A percentile compares a stretch with the other conserved stretches of the same genome.
Evolutionary conservation across 169 alveolate genomes (phyloP).

Genomic region (Fabrea salina): DNA sequence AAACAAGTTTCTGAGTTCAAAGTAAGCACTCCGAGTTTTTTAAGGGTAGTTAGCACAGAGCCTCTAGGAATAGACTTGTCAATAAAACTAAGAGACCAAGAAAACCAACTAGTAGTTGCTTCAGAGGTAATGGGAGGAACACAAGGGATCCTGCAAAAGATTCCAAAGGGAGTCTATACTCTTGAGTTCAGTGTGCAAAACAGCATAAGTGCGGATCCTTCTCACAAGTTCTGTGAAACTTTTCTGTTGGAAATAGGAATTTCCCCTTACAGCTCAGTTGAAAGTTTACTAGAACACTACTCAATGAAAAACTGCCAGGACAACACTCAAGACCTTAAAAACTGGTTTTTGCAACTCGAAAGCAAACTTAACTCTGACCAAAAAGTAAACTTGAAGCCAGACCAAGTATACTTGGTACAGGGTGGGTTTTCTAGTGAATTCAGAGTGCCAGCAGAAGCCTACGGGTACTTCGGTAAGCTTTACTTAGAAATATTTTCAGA

Average conservation of each 20-base stretch:
- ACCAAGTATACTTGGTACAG: no score
- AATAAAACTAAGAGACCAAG: neutral
- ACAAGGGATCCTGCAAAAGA: slow-evolving; percentile 13
- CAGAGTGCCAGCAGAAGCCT: no score
- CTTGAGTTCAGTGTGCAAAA: neutral
- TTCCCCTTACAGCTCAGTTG: slow-evolving; percentile 5
- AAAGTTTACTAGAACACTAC: neutral
- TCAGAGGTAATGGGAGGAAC: slow-evolving; percentile 4
- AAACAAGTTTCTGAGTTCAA: neutral
- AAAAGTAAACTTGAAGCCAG: no score
- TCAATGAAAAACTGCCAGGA: neutral
- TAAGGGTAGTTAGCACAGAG: neutral
- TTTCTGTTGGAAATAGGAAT: slow-evolving; percentile 17
- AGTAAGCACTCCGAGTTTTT: neutral
- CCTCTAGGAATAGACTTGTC: slow-evolving; percentile 30
- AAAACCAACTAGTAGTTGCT: neutral
- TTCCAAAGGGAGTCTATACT: neutral
- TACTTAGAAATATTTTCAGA: slow-evolving; percentile 24
- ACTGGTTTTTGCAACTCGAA: neutral
- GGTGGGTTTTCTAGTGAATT: no score
- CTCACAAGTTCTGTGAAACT: slow-evolving; percentile 33
- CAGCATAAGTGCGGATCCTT: neutral
- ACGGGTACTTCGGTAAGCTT: no score
- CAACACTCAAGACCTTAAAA: neutral
- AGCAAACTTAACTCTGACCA: no score